Evolutionary conservation across 768 basidiomycete species (phyloP), one percentile per base, ranked within the genome.

Genomic region (Pleurotus giganteus): DNA sequence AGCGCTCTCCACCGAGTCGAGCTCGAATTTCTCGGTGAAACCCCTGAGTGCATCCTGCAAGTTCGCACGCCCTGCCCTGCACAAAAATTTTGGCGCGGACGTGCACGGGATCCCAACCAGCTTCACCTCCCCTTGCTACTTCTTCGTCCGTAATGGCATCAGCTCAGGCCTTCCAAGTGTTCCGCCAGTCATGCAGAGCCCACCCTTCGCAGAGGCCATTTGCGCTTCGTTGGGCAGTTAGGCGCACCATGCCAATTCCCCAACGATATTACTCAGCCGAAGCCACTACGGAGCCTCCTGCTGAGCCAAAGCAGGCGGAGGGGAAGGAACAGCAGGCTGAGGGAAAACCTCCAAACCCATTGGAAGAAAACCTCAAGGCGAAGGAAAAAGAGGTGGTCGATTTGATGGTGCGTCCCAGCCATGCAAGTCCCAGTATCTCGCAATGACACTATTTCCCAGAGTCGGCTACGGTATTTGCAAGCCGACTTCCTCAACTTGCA

Each of bases 401-500:
- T 69, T 76, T 94, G 57, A 91, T 86, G 58, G 92, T 94, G 63
- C 61, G 89, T 74, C 17, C 27, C 24, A 24, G 23, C 23, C 23
- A 39, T 51, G 45, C 21, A 32, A 11, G 28, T 24, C 43, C 47
- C 46, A 44, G 53, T 28, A 27, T 50, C 61, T 58, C 55, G 56
- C 60, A 43, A 4, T 61, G 49, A 47, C 53, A 55, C 59, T 45
- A 60, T 55, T 15, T 17, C 6, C 3, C 69, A 97, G 96, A 80
- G 86, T 67, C 91, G 94, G 59, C 78, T 97, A 62, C 86, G 89
- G 44, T 97, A 98, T 68, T 78, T 91, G 55, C 89, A 94, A 66
- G 97, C 97, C 63, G 97, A 99, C 74, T 94, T 94, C 72, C 74
- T 96, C 41, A 99, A 98, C 71, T 79, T 97, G 41, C 94, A 95